Percentiles rank a stretch among this genome's conserved stretches.
Evolutionary conservation across 176 grass and related monocot species (phyloP).

Genomic region (Hordeum marinum): DNA sequence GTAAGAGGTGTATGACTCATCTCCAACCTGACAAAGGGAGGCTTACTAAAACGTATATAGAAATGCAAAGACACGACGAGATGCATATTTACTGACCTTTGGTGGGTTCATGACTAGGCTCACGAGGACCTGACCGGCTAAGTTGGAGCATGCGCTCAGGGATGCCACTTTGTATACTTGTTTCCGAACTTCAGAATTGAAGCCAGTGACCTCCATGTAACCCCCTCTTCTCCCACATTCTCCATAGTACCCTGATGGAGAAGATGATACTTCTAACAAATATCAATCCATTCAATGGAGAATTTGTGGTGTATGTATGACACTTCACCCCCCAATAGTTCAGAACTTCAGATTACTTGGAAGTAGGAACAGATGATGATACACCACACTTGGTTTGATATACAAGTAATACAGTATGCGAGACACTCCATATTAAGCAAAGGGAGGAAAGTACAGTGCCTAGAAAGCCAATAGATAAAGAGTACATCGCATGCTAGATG

Average conservation of each 20-base stretch:
- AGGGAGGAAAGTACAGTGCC: neutral
- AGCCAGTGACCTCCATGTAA: constrained; percentile 21
- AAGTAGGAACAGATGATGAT: neutral
- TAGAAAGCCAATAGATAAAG: neutral
- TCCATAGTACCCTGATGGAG: neutral
- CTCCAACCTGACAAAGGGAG: constrained; percentile 54
- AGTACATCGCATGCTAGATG: neutral
- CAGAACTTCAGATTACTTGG: neutral
- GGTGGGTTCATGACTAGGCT: constrained; percentile 17
- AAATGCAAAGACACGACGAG: neutral
- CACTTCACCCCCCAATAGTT: neutral
- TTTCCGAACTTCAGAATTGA: constrained; percentile 18
- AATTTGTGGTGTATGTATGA: neutral
- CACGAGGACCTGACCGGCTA: neutral
- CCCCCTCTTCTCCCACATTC: constrained; percentile 14
- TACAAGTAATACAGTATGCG: neutral
- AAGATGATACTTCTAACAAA: neutral
- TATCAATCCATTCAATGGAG: neutral
- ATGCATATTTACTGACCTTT: neutral
- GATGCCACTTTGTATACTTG: constrained; percentile 14
- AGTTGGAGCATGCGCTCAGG: constrained; percentile 5
- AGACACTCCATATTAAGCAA: neutral
- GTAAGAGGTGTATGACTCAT: constrained; percentile 68
- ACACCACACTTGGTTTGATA: neutral
- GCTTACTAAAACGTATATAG: neutral